phyloP scores from a whole-genome alignment of 148 eudicot species.

The Cornus controversa region DNA sequence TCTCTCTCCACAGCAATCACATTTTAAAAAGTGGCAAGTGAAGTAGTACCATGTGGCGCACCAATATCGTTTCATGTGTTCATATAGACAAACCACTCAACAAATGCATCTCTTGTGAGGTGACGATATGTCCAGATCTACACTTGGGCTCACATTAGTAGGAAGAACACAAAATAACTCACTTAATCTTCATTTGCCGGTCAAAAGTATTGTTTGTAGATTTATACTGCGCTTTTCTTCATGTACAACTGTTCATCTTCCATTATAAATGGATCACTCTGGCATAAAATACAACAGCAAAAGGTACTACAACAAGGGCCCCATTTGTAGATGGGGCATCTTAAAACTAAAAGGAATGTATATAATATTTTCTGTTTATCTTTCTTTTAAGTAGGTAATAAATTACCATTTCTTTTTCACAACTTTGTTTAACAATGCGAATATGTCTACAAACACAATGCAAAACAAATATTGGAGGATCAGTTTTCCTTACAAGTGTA shows the following conservation, averaged over 20 bases:
- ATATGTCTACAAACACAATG: not conserved
- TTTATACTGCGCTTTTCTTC: no score
- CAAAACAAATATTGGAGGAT: not conserved
- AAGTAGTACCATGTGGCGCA: no score
- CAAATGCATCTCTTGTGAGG: not conserved
- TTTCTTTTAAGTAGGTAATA: not conserved
- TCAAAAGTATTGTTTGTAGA: no score
- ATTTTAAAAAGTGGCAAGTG: not conserved
- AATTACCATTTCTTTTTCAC: not conserved
- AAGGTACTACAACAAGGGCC: no score
- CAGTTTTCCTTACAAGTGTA: not conserved
- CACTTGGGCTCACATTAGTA: no score
- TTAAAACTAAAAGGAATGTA: not conserved
- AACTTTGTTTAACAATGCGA: not conserved
- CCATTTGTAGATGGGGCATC: not conserved
- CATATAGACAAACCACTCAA: no score
- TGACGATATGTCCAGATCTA: not conserved
- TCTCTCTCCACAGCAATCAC: not conserved
- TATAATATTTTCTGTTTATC: not conserved
- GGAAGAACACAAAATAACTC: no score
- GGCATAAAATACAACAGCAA: not conserved
- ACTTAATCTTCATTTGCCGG: no score
- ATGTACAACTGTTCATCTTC: not conserved
- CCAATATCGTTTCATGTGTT: no score
- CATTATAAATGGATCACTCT: not conserved